Percentiles rank a stretch among this genome's conserved stretches.
Evolutionary conservation across 805 yeast species (phyloP).

Genomic region (Kurtzmaniella fragi): DNA sequence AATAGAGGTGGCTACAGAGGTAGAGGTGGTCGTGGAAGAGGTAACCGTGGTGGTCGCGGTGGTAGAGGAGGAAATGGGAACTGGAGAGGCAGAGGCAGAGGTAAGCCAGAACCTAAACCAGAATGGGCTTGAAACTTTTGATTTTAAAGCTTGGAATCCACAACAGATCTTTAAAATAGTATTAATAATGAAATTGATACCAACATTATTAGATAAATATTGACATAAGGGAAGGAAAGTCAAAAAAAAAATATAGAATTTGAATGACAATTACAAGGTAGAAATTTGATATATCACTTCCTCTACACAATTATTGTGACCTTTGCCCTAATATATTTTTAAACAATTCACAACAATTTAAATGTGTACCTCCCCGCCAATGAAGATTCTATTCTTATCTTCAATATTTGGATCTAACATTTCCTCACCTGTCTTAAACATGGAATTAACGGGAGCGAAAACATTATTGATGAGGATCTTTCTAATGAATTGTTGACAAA

Average conservation of each 20-base stretch:
- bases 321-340: too few relatives aligned
- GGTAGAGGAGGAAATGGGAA: not conserved
- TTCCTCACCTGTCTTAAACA: slow-evolving; percentile 11
- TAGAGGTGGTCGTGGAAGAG: slow-evolving; percentile 42
- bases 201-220: too few relatives aligned
- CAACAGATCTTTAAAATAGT: too few relatives aligned
- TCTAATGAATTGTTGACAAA: slow-evolving; percentile 10
- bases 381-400: not conserved
- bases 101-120: slow-evolving; percentile 17
- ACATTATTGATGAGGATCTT: slow-evolving; percentile 17
- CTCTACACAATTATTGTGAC: too few relatives aligned
- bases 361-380: too few relatives aligned
- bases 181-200: too few relatives aligned
- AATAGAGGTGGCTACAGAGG: slow-evolving; percentile 36
- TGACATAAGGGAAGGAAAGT: too few relatives aligned
- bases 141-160: too few relatives aligned
- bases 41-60: slow-evolving; percentile 23
- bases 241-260: too few relatives aligned
- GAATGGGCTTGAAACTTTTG: slow-evolving; percentile 22
- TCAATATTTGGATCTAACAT: not conserved
- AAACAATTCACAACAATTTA: too few relatives aligned
- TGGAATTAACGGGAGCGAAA: slow-evolving; percentile 21
- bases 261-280: too few relatives aligned
- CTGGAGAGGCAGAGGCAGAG: slow-evolving; percentile 11
- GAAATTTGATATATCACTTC: too few relatives aligned